phyloP scores from a whole-genome alignment of 306 rosid genomes.

The Potentilla sterilis region DNA sequence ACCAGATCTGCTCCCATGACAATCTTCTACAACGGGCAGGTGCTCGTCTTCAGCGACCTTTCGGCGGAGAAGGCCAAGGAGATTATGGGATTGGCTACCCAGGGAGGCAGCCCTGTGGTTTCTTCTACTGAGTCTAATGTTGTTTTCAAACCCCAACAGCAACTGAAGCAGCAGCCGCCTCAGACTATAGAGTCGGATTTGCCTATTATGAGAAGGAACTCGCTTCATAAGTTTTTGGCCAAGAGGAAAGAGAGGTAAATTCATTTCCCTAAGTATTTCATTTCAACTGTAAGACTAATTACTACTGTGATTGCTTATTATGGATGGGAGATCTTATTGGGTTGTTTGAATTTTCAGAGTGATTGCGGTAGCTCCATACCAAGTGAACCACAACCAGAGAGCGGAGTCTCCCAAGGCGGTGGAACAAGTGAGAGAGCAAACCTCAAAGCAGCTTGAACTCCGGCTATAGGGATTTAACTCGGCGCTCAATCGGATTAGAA shows the following conservation, averaged over 20 bases:
- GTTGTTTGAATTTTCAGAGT: slow-evolving; percentile 41
- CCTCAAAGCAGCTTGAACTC: slow-evolving; percentile 58
- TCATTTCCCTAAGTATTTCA: background rate
- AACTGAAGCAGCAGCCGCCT: background rate
- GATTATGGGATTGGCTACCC: slow-evolving; percentile 65
- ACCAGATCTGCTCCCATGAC: slow-evolving; percentile 59
- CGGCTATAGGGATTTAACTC: slow-evolving; percentile 34
- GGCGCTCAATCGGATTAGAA: slow-evolving; percentile 20
- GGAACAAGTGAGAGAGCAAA: slow-evolving; percentile 35
- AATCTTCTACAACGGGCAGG: slow-evolving; percentile 63
- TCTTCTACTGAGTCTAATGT: slow-evolving; percentile 22
- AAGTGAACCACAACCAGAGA: slow-evolving; percentile 35
- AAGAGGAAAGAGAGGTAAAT: slow-evolving; percentile 89
- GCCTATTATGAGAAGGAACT: slow-evolving; percentile 76
- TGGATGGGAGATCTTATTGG: background rate
- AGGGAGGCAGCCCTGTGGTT: slow-evolving; percentile 41
- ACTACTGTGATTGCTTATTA: background rate
- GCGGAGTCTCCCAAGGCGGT: slow-evolving; percentile 26
- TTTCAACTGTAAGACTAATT: background rate
- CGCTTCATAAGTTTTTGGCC: slow-evolving; percentile 83
- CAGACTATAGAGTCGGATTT: slow-evolving; percentile 27
- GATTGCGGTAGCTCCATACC: slow-evolving; percentile 66
- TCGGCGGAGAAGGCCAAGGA: slow-evolving; percentile 56
- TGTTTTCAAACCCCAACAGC: slow-evolving; percentile 20
- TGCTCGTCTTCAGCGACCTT: slow-evolving; percentile 62